Percentiles rank a stretch among this genome's conserved stretches.
phyloP scores from a whole-genome alignment of 2,329 filamentous ascomycete species.

The Helotiales sp. region DNA sequence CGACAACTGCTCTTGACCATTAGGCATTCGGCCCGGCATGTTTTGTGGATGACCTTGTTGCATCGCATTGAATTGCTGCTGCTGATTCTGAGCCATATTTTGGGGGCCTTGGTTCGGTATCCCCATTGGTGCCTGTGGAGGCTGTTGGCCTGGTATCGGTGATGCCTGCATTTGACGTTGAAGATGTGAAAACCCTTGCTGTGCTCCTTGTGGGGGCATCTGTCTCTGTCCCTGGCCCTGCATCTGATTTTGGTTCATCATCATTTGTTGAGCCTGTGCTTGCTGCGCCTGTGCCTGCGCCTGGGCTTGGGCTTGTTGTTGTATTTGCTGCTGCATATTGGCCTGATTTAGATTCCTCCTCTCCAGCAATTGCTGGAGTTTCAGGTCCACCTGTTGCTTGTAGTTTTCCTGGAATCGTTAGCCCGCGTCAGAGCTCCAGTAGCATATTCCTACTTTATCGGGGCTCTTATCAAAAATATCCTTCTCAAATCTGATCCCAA shows the following conservation, averaged over 20 bases:
- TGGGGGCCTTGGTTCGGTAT: constrained; percentile 34
- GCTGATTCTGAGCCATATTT: constrained; percentile 30
- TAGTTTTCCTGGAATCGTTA: constrained; percentile 29
- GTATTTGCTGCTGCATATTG: constrained; percentile 46
- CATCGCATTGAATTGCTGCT: constrained; percentile 17
- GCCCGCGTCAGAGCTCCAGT: neutral
- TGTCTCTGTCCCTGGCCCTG: constrained; percentile 52
- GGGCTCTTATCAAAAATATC: constrained; percentile 31
- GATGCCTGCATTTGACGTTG: constrained; percentile 59
- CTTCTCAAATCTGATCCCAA: constrained; percentile 33
- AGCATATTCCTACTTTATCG: constrained; percentile 27
- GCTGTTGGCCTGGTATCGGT: constrained; percentile 49
- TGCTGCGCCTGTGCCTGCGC: constrained; percentile 44
- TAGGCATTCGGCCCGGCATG: constrained; percentile 16
- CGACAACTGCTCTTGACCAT: constrained; percentile 23
- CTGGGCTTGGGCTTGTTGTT: constrained; percentile 38
- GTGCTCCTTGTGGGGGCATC: constrained; percentile 46
- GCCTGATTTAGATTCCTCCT: constrained; percentile 29
- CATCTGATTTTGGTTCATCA: constrained; percentile 51
- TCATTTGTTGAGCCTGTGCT: constrained; percentile 48
- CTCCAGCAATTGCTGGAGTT: constrained; percentile 32
- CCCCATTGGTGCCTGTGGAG: constrained; percentile 33
- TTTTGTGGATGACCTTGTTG: constrained; percentile 24
- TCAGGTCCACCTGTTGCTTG: constrained; percentile 28
- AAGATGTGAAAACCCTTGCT: constrained; percentile 57